These are phyloP conservation scores for Thalassiosira delicatula DNA, from an alignment of 352 stramenopile genomes.

Conservation along the genomic window DNA sequence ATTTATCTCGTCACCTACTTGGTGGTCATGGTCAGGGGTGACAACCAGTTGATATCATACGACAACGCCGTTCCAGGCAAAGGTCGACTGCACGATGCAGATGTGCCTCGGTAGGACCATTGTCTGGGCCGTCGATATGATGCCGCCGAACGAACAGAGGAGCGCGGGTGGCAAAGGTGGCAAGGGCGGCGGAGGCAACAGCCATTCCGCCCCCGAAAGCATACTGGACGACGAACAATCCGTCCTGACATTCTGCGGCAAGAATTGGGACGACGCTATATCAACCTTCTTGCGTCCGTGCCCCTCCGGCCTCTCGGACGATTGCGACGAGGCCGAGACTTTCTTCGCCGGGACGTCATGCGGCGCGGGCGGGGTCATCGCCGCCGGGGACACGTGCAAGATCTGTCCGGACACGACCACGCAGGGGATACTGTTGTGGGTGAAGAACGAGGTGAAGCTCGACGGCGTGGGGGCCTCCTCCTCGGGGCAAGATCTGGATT, in stretches of 20 bases:
- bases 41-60: constrained; percentile 65
- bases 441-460: constrained; percentile 64
- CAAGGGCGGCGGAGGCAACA: neutral
- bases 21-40: constrained; percentile 62
- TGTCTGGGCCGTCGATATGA: constrained; percentile 70
- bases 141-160: constrained; percentile 39
- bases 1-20: constrained; percentile 54
- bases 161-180: constrained; percentile 21
- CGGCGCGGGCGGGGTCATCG: constrained; percentile 50
- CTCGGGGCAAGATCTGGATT: constrained; percentile 63
- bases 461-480: constrained; percentile 30
- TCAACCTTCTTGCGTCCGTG: constrained; percentile 72
- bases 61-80: constrained; percentile 64
- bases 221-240: constrained; percentile 56
- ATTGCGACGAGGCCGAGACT: constrained; percentile 76
- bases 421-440: constrained; percentile 62
- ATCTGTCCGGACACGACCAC: constrained; percentile 63
- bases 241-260: constrained; percentile 75
- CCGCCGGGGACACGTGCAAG: constrained; percentile 60
- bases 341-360: constrained; percentile 83
- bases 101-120: constrained; percentile 67
- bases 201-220: constrained; percentile 28
- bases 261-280: constrained; percentile 79
- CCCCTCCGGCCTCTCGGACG: constrained; percentile 65
- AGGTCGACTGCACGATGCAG: constrained; percentile 63